Base-by-base conservation (phyloP, 1,284 basidiomycete genomes). In the Irpex sp. region DNA sequence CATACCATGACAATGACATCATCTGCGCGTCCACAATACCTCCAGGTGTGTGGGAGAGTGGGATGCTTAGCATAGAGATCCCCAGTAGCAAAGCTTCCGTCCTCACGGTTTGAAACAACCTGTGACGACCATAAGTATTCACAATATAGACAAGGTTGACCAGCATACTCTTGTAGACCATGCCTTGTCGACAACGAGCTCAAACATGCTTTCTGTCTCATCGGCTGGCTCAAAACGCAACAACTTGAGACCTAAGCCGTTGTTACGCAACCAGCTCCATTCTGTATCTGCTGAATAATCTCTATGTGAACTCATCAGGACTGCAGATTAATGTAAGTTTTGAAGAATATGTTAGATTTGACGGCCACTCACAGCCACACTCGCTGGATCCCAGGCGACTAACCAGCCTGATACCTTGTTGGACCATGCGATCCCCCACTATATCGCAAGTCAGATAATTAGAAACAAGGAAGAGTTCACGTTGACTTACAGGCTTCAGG, bases 331-430 rank as follows among this genome's bases (percentile, higher is more conserved):
- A n/a, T 50, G 19, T 31, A 15, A 59, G 33, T 50, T n/a, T 9
- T 35, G 46, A 51, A 6, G 9, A n/a, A 61, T 17, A 9, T n/a
- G 13, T 21, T 13, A 4, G 11, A 35, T 37, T 50, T 26, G 17
- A 15, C 47, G 49, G 19, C 4, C 7, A 57, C 63, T 39, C 33
- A 64, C 63, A 64, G 11, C 63, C 63, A 43, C 63, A 64, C 50
- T 64, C 63, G 46, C 63, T 64, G 35, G 63, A 64, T 6, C 63
- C 63, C 17, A 64, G 46, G 11, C 63, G 60, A 33, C 63, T 64
- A 21, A 64, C 60, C 7, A 64, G 63, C 33, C 37, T 58, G 9
- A 64, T 57, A 5, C 63, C 63, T 5, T 54, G 57, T 8, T 51
- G 46, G 9, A 64, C 63, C 63, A 64, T 64, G 11, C 50, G 26